Evolutionary conservation across 148 eudicot species (phyloP), one percentile per base, ranked within the genome.

Genomic region (Rhododendron henanense): DNA sequence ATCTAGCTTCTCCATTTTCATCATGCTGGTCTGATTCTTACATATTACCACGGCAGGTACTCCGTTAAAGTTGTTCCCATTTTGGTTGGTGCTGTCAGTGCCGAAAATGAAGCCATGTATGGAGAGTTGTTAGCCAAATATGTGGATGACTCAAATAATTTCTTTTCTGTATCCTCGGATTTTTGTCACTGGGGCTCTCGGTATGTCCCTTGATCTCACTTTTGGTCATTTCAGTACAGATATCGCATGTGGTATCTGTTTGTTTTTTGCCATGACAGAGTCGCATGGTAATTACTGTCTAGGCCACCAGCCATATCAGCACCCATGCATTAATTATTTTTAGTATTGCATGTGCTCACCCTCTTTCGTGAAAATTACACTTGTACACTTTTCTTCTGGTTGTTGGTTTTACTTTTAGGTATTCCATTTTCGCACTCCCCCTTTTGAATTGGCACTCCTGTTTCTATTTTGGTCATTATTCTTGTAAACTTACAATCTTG

Each of bases 131-230:
- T 97, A 48, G 98, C 99, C 15, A 97, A 95, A 87, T 97, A 97
- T 86, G 92, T 97, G 53, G 99, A 97, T 85, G 99, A 97, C 83
- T 91, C 95, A 0, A 90, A 90, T 91, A 97, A 97, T 91, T 97
- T 97, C 93, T 97, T 97, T 85, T 97, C 99, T 2, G 94, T 97
- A 55, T 97, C 99, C 55, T 97, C 99, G 6, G 99, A 97, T 85
- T 97, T 97, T 90, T 97, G 99, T 87, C 99, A 97, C 87, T 97
- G 99, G 99, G 99, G 99, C 5, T 88, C 98, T 71, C 93, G 98
- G 99, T 95, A 91, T 87, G 98, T 87, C 77, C 78, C 48, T 28
- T 53, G 28, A 73, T 39, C 33, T 39, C 37, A 19, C 44, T 35
- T 23, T 5, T 79, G n/a, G 4, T 65, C 16, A 23, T 87, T 9